A percentile compares a stretch with the other conserved stretches of the same genome.
phyloP scores from a whole-genome alignment of 192 early-diverging fungal genomes.

The Rhizoclosmatium sp. region DNA sequence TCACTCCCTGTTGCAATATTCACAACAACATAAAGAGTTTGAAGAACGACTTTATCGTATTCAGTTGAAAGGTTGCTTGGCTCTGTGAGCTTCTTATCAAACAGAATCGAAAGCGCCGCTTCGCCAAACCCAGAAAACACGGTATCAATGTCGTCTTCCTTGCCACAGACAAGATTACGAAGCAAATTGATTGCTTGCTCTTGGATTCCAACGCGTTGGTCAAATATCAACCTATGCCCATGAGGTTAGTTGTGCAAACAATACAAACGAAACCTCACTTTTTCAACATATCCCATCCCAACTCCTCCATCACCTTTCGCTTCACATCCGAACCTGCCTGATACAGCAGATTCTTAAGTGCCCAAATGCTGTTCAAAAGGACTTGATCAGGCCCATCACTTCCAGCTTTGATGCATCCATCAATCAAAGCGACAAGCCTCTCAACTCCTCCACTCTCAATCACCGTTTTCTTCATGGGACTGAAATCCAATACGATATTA shows the following conservation, averaged over 20 bases:
- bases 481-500: conserved; percentile 86
- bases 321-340: conserved; percentile 74
- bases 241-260: not conserved
- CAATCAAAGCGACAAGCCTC: conserved; percentile 58
- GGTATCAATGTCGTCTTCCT: conserved; percentile 68
- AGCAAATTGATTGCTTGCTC: conserved; percentile 80
- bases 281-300: conserved; percentile 68
- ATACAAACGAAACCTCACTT: conserved; percentile 36
- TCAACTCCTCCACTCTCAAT: conserved; percentile 78
- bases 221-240: conserved; percentile 62
- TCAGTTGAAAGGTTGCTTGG: conserved; percentile 7
- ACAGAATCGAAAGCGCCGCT: conserved; percentile 59
- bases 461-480: conserved; percentile 77
- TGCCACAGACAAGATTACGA: conserved; percentile 74
- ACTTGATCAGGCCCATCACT: conserved; percentile 48
- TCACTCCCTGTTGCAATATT: conserved; percentile 75
- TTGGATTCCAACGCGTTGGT: conserved; percentile 68
- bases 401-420: no score
- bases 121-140: conserved; percentile 77
- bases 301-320: conserved; percentile 66
- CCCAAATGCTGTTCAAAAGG: conserved; percentile 80
- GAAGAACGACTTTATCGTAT: conserved; percentile 35
- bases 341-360: conserved; percentile 81
- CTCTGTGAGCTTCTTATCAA: conserved; percentile 67
- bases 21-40: conserved; percentile 74